Base-by-base conservation (phyloP, 257 asterid species). In the Nicotiana paniculata region DNA sequence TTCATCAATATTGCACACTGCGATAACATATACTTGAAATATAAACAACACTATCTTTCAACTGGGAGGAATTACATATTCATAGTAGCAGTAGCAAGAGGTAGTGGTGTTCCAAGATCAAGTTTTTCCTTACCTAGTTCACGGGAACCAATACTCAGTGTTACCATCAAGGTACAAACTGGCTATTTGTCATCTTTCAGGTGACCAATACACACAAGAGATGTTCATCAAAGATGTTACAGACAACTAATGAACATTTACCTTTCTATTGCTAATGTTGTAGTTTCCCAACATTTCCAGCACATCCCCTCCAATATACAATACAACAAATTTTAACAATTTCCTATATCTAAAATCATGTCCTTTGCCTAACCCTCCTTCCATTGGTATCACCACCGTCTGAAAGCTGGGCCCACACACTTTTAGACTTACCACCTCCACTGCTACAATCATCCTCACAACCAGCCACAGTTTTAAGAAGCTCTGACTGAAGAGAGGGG, bases 371-470 rank as follows among this genome's bases (percentile, higher is more conserved):
- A 65, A 96, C 93, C 88, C 99, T 90, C 88, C 99, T 88, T 79
- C 98, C 95, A 24, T 87, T 86, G 35, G 95, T 93, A 87, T 92
- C 99, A 77, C 98, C 94, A 18, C 99, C 97, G 79, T 96, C 99
- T 4, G 97, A 93, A 70, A 96, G 96, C 88, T 94, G 99, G 24
- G 93, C 99, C 97, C 97, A 93, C 10, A 95, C 97, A 77, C 98
- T 95, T 59, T 90, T 89, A 9, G 98, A 89, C 91, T 95, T 95
- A 53, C 97, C 96, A 54, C 94, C 96, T 24, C 96, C 93, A 39
- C 97, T 92, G 90, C 95, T 91, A 62, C 94, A 91, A 83, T 93
- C 97, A 85, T 93, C 98, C 59, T 94, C 99, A 35, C 97, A 96
- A 75, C 99, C 97, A 55, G 98, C 99, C 84, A 96, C 97, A 4